These are phyloP conservation scores for Cytidiella melzeri DNA, from an alignment of 768 basidiomycete genomes.

Conservation along the genomic window DNA sequence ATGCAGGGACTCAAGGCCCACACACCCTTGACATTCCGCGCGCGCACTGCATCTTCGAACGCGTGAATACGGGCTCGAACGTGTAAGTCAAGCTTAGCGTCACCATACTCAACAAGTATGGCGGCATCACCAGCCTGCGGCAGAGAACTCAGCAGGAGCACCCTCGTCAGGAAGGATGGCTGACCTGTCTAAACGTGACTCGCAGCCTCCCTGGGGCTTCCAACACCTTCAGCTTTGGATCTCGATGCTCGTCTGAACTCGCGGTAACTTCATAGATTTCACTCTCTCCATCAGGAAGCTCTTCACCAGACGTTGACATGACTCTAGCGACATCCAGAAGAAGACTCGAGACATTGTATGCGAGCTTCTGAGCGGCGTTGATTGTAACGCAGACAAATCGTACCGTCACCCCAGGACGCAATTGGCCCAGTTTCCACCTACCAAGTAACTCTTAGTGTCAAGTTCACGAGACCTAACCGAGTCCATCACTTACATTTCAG, in stretches of 20 bases:
- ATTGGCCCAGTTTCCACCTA: conserved; percentile 67
- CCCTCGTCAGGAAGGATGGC: neutral
- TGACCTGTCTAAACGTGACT: conserved; percentile 52
- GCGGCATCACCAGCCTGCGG: conserved; percentile 55
- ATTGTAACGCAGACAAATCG: conserved; percentile 46
- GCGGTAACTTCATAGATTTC: neutral
- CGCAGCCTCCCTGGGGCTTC: conserved; percentile 16
- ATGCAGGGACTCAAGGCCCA: conserved; percentile 45
- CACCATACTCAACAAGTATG: conserved; percentile 59
- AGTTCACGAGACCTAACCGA: too few species aligned
- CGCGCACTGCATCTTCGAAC: conserved; percentile 37
- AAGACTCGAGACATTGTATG: too few species aligned
- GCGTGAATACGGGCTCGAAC: conserved; percentile 55
- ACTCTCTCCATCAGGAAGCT: neutral
- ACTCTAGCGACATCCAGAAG: conserved; percentile 16
- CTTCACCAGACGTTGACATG: conserved; percentile 12
- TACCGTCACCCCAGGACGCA: conserved; percentile 50
- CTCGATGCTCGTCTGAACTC: conserved; percentile 11
- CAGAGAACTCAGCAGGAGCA: neutral
- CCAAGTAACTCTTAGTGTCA: conserved; percentile 2
- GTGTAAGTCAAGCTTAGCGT: conserved; percentile 44
- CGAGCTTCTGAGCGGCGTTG: conserved; percentile 29
- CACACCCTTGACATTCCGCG: conserved; percentile 30
- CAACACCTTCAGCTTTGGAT: conserved; percentile 35
- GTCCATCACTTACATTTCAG: conserved; percentile 44